Percentiles rank a stretch among this genome's conserved stretches.
These are phyloP conservation scores for Murraya koenigii DNA, from an alignment of 345 rosid genomes.

Conservation along the genomic window DNA sequence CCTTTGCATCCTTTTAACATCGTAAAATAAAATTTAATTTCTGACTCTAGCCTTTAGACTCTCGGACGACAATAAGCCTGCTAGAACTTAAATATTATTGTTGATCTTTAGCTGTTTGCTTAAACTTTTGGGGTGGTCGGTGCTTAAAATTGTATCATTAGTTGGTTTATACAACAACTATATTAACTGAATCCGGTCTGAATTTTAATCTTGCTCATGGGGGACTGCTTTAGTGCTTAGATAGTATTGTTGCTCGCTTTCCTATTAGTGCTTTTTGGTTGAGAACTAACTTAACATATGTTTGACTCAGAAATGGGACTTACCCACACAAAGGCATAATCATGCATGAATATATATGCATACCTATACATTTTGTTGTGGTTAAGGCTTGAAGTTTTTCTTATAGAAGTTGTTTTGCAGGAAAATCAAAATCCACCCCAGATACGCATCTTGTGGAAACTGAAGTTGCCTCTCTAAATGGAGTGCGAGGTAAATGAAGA, in stretches of 20 bases:
- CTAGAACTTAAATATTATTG: neutral
- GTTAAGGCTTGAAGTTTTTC: constrained; percentile 4
- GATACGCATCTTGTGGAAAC: constrained; percentile 16
- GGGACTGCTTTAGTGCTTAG: neutral
- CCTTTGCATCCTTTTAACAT: neutral
- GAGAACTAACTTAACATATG: neutral
- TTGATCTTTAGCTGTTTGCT: neutral
- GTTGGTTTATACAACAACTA: neutral
- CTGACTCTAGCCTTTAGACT: neutral
- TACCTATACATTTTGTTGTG: neutral
- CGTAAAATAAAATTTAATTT: neutral
- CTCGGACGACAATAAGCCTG: neutral
- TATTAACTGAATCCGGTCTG: neutral
- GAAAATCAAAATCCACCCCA: constrained; percentile 26
- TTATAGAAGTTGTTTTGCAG: constrained; percentile 33
- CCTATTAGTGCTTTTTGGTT: neutral
- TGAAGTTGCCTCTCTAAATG: constrained; percentile 25
- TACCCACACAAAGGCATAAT: neutral
- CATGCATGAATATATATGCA: neutral
- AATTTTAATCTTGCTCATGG: neutral
- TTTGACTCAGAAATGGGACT: neutral
- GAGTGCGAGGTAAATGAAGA: constrained; percentile 28
- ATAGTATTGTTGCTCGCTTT: neutral
- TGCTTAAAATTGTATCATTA: neutral
- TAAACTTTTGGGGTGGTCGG: neutral